A percentile compares a stretch with the other conserved stretches of the same genome.
phyloP scores from a whole-genome alignment of 2,329 filamentous ascomycete genomes.

The Cladorrhinum sp. region DNA sequence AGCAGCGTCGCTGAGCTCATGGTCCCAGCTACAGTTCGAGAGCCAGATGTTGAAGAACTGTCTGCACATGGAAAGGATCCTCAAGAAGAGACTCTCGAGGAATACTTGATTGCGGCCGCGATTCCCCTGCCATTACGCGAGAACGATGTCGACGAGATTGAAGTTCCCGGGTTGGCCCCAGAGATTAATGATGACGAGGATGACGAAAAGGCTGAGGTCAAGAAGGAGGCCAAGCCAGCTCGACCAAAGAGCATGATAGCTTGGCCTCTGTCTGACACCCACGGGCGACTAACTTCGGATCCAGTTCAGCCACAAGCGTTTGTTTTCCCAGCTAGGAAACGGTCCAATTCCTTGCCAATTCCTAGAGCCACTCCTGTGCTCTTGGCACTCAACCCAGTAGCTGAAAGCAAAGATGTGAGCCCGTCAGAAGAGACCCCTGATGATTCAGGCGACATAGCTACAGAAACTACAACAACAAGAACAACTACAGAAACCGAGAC shows the following conservation, averaged over 20 bases:
- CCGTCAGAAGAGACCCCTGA: not conserved
- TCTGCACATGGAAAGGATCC: slow-evolving; percentile 8
- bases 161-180: slow-evolving; percentile 65
- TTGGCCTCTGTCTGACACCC: slow-evolving; percentile 28
- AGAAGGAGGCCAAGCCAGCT: slow-evolving; percentile 30
- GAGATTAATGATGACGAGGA: slow-evolving; percentile 65
- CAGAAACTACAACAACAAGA: not conserved
- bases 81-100: slow-evolving; percentile 34
- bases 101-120: slow-evolving; percentile 49
- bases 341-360: slow-evolving; percentile 52
- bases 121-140: slow-evolving; percentile 67
- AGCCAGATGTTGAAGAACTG: slow-evolving; percentile 29
- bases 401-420: not conserved
- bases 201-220: slow-evolving; percentile 37
- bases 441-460: not conserved
- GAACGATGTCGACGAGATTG: slow-evolving; percentile 75
- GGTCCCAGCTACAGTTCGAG: slow-evolving; percentile 38
- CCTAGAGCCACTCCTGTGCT: slow-evolving; percentile 12
- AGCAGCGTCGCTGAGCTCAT: slow-evolving; percentile 37
- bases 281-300: slow-evolving; percentile 34
- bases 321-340: slow-evolving; percentile 38
- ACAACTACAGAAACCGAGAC: not conserved
- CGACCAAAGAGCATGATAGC: slow-evolving; percentile 50
- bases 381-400: not conserved
- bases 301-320: slow-evolving; percentile 37